Base-by-base conservation (phyloP, 768 basidiomycete species). In the Rossbeevera mucosa region DNA sequence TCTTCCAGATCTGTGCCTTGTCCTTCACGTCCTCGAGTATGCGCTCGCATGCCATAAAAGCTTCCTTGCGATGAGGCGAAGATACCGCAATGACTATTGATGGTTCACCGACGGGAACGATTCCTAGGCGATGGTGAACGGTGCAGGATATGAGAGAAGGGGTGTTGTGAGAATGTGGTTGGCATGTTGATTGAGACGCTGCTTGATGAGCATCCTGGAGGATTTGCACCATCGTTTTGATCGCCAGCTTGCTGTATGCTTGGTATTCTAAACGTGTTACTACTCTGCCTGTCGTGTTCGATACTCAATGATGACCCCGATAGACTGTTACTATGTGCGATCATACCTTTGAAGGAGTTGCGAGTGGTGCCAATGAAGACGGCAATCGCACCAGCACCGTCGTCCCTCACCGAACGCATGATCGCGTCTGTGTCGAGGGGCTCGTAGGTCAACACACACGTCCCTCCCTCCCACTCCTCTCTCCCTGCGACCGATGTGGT, bases 1-100 rank as follows among this genome's bases (percentile, higher is more conserved):
- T 72, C 73, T 95, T 94, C 93, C 93, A 95, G 57, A 94, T 87
- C 68, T 91, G 91, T 38, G 79, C 90, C 62, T 81, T 85, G 54
- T 70, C 71, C 73, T 95, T 95, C 51, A 94, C 85, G 52, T 84
- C 79, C 66, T 95, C 93, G n/a, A 95, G 75, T 53, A 94, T 82
- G 59, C 74, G 80, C 68, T 93, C 91, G 65, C 88, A 91, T 16
- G 83, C 85, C 47, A 75, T 68, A 64, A 93, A 92, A 7, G 88
- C 85, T 63, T 90, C 89, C 59, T 82, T 84, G 28, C 92, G 79
- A 68, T 93, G 91, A 7, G 91, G 86, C 11, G 87, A 85, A 3
- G 89, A 86, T 4, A 92, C 90, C 1, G 87, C 86, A 53, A 94
- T 83, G 45, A 93, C 87, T 54, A 94, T 89, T 11, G 88, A 91